These are phyloP conservation scores for Cutaneotrichosporon cutaneum DNA, from an alignment of 1,284 basidiomycete species.

Conservation along the genomic window DNA sequence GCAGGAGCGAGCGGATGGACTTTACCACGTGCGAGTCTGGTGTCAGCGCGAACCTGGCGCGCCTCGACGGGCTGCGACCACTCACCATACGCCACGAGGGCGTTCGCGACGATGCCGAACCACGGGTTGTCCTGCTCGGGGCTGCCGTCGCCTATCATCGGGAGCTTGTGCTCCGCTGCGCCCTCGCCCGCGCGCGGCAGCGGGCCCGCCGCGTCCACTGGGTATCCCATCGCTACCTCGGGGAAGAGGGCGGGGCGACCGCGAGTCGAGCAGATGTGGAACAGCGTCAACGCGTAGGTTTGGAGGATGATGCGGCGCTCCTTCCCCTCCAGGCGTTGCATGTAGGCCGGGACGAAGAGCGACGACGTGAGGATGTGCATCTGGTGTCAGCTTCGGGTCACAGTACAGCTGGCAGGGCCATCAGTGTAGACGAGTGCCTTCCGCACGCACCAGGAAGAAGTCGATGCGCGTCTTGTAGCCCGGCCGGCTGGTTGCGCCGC, in stretches of 20 bases:
- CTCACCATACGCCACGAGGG: conserved; percentile 57
- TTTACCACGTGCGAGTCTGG: conserved; percentile 65
- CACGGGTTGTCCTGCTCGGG: conserved; percentile 59
- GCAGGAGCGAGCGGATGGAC: conserved; percentile 60
- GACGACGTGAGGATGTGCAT: conserved; percentile 68
- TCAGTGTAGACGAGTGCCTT: conserved; percentile 21
- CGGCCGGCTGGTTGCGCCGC: conserved; percentile 59
- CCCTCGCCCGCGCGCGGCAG: conserved; percentile 10
- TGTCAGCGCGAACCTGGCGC: not conserved
- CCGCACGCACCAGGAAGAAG: conserved; percentile 60
- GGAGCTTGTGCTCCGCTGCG: conserved; percentile 14
- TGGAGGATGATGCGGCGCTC: conserved; percentile 58
- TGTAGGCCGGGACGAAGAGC: conserved; percentile 61
- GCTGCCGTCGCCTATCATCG: conserved; percentile 26
- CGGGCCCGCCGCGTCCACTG: conserved; percentile 55
- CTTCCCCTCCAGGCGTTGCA: conserved; percentile 41
- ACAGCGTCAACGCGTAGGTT: conserved; percentile 55
- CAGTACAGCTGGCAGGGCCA: too few species aligned
- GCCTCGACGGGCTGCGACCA: not conserved
- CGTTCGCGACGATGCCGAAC: conserved; percentile 60
- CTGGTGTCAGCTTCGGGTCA: conserved; percentile 21
- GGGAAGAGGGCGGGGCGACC: conserved; percentile 62
- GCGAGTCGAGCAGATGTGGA: conserved; percentile 58
- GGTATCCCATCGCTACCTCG: conserved; percentile 60
- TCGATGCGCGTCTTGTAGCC: conserved; percentile 61